A percentile compares a stretch with the other conserved stretches of the same genome.
Conservation (phyloP, 2,329 filamentous ascomycete genomes). For the Colletotrichum sp. region DNA sequence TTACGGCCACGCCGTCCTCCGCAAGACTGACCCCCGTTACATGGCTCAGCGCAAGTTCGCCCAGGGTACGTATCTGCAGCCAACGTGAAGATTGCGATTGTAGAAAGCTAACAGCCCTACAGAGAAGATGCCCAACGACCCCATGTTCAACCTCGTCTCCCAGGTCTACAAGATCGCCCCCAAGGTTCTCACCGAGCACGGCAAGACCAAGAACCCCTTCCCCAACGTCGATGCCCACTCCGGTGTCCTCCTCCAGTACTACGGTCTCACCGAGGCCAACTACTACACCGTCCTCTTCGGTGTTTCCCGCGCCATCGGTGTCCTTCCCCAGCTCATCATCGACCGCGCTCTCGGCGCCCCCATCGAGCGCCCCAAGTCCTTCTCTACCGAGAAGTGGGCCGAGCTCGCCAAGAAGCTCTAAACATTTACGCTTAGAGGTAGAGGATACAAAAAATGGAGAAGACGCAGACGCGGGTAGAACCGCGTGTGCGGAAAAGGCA, state of each 20-base stretch:
- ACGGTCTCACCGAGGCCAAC: conserved; percentile 97
- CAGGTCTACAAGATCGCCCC: conserved; percentile 99
- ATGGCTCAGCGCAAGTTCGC: conserved; percentile 98
- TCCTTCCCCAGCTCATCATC: conserved; percentile 99
- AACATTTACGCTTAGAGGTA: conserved; percentile 35
- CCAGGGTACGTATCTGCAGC: conserved; percentile 48
- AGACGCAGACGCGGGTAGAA: neutral
- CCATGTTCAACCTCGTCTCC: conserved; percentile 99
- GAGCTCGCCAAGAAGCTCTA: conserved; percentile 94
- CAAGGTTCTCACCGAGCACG: conserved; percentile 96
- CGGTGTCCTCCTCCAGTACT: conserved; percentile 99
- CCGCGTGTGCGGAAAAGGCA: conserved; percentile 13
- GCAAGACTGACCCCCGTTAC: conserved; percentile 99
- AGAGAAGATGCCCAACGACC: conserved; percentile 91
- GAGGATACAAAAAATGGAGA: neutral
- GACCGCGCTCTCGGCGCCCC: conserved; percentile 96
- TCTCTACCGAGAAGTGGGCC: conserved; percentile 96
- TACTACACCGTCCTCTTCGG: conserved; percentile 99
- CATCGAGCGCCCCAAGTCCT: conserved; percentile 98
- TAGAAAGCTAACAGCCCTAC: conserved; percentile 33
- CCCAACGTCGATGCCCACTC: conserved; percentile 99
- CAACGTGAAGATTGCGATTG: neutral
- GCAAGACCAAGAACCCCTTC: conserved; percentile 99
- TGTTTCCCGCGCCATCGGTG: conserved; percentile 97
- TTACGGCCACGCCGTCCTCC: conserved; percentile 98